Evolutionary conservation across 2,329 filamentous ascomycete genomes (phyloP).

Genomic region (Alternaria rosae): DNA sequence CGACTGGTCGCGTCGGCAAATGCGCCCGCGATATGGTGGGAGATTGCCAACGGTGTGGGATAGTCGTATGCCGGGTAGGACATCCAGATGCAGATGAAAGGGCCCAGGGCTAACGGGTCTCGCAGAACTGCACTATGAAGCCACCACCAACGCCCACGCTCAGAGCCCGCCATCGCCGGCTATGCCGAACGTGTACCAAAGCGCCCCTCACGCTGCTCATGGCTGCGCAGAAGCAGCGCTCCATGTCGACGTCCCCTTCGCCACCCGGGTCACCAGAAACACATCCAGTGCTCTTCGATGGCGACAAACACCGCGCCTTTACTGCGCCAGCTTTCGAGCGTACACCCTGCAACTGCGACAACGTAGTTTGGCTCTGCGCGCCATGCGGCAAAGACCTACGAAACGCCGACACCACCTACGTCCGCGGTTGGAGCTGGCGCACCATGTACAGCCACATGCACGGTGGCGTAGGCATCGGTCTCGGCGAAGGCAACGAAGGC

Average conservation of each 20-base stretch:
- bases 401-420: constrained; percentile 64
- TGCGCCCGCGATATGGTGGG: constrained; percentile 90
- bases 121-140: constrained; percentile 88
- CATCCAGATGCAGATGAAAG: not conserved
- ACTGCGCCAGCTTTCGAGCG: constrained; percentile 59
- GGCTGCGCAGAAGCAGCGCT: constrained; percentile 27
- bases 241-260: constrained; percentile 30
- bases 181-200: constrained; percentile 78
- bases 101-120: constrained; percentile 21
- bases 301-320: constrained; percentile 40
- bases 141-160: constrained; percentile 73
- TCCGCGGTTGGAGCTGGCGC: constrained; percentile 85
- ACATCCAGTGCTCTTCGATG: constrained; percentile 26
- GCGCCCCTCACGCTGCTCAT: constrained; percentile 69
- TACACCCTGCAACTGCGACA: constrained; percentile 65
- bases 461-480: constrained; percentile 82
- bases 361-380: constrained; percentile 83
- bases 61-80: constrained; percentile 81
- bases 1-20: constrained; percentile 72
- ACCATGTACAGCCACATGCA: constrained; percentile 80
- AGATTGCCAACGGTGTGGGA: constrained; percentile 79
- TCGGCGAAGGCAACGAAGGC: constrained; percentile 86
- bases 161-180: constrained; percentile 77
- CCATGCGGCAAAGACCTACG: constrained; percentile 79
- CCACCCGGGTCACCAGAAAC: constrained; percentile 32